Base-by-base conservation (phyloP, 2,329 filamentous ascomycete genomes). In the Beauveria sp. region DNA sequence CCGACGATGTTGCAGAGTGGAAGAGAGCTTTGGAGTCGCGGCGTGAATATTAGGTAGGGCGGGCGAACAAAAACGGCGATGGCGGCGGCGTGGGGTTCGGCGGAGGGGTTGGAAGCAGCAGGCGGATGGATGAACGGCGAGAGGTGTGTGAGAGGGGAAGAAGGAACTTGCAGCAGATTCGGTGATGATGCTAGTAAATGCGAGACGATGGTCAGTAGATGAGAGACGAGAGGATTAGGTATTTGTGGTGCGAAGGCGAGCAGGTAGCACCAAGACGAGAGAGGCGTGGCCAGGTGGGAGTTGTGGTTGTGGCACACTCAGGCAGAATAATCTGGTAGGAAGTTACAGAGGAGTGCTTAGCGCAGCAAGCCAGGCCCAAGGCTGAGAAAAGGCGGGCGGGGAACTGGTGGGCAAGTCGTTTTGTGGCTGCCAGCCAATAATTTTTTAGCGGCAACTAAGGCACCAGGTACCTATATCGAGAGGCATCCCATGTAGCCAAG, bases 51-150 rank as follows among this genome's bases (percentile, higher is more conserved):
- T 50, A 42, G 31, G 45, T 51, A 51, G 49, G 49, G 55, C 22
- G 54, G 31, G 20, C 43, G 45, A 58, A 49, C 55, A 58, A 58
- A 58, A 58, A 58, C 55, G 55, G 55, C 55, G 55, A 58, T 50
- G 55, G 53, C 54, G 43, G 45, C 55, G 55, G 55, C 55, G 55
- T 58, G 55, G 55, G 55, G 55, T 50, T 50, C 52, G 55, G 45
- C 22, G 55, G 55, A 58, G 55, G 55, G 20, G 45, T 31, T 49
- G 45, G 20, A 20, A 20, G 45, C n/a, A 22, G 45, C 20, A 22
- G 20, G 45, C 10, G 12, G 14, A 38, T 38, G 34, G 14, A 38
- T 38, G 34, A 14, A 38, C 34, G 34, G 45, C 20, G 45, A 22
- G 9, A 22, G 20, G n/a, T 6, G 24, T 46, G 20, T n/a, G n/a